Evolutionary conservation across 176 grass and related monocot species (phyloP).

Genomic region (Aegilops bicornis): DNA sequence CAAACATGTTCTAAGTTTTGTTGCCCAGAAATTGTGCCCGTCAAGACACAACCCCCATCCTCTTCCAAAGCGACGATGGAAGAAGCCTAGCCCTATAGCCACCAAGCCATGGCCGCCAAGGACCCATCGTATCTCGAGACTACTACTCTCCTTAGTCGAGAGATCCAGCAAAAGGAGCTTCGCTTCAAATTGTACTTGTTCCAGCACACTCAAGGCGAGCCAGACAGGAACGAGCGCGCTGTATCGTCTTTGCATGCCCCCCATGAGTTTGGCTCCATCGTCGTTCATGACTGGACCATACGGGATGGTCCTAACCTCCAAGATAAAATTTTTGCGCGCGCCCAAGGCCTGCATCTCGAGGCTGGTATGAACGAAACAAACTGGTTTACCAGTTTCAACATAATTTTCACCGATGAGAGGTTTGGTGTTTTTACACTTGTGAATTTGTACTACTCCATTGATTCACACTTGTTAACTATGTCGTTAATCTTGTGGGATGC

Average conservation of each 20-base stretch:
- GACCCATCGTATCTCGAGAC: background rate
- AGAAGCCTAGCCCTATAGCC: background rate
- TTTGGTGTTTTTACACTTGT: background rate
- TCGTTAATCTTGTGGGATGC: too few relatives aligned
- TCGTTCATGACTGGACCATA: background rate
- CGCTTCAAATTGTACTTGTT: background rate
- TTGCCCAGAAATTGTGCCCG: too few relatives aligned
- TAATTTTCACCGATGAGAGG: background rate
- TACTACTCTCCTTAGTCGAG: background rate
- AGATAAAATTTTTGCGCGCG: background rate
- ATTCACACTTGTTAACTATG: too few relatives aligned
- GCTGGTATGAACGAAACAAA: background rate
- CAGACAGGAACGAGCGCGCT: background rate
- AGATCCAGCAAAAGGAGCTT: background rate
- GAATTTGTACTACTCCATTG: background rate
- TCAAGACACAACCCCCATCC: too few relatives aligned
- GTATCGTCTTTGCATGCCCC: too few relatives aligned
- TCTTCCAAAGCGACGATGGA: background rate
- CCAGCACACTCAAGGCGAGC: background rate
- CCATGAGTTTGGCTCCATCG: background rate
- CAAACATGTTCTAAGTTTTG: too few relatives aligned
- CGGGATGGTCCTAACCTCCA: background rate
- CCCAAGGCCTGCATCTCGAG: background rate
- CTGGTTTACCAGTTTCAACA: background rate
- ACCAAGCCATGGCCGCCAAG: background rate